Conservation (phyloP, 495 filamentous ascomycete species). For the Penicillium alfredii region DNA sequence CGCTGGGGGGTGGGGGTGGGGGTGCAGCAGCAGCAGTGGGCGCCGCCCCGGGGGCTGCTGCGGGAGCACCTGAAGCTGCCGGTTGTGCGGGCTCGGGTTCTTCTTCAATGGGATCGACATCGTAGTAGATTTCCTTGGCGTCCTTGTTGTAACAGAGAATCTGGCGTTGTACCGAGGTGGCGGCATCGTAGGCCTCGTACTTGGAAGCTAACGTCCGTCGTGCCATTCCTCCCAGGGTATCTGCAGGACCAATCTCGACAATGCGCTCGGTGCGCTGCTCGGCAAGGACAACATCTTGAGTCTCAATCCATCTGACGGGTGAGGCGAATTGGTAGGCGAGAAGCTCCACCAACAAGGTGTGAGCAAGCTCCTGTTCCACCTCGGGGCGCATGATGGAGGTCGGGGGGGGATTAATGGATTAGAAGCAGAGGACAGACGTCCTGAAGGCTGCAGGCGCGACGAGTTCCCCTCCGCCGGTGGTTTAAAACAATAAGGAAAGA, state of each 20-base stretch:
- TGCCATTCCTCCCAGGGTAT: slow-evolving; percentile 98
- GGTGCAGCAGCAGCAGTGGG: slow-evolving; percentile 47
- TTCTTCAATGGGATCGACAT: slow-evolving; percentile 91
- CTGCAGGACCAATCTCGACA: slow-evolving; percentile 94
- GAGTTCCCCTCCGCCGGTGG: too few relatives aligned
- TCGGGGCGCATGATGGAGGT: slow-evolving; percentile 82
- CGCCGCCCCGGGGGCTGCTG: slow-evolving; percentile 35
- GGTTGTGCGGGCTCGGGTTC: slow-evolving; percentile 57
- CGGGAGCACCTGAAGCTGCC: slow-evolving; percentile 21
- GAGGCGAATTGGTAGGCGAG: slow-evolving; percentile 99
- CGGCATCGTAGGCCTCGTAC: slow-evolving; percentile 98
- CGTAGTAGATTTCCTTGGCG: slow-evolving; percentile 98
- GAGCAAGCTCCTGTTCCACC: slow-evolving; percentile 95
- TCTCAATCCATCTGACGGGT: slow-evolving; percentile 98
- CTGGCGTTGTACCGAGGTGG: slow-evolving; percentile 88
- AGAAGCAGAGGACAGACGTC: slow-evolving; percentile 10
- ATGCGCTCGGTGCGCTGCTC: slow-evolving; percentile 95
- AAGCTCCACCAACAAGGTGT: slow-evolving; percentile 95
- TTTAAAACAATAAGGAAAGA: slow-evolving; percentile 2
- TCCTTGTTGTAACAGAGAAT: slow-evolving; percentile 99
- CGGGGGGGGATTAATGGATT: slow-evolving; percentile 13
- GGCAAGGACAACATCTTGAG: slow-evolving; percentile 96
- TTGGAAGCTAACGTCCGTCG: slow-evolving; percentile 93
- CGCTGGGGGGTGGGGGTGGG: slow-evolving; percentile 57
- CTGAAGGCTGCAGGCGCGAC: slow-evolving; percentile 8